These are phyloP conservation scores for Ogataea thermomethanolica DNA, from an alignment of 805 yeast species.

Conservation along the genomic window DNA sequence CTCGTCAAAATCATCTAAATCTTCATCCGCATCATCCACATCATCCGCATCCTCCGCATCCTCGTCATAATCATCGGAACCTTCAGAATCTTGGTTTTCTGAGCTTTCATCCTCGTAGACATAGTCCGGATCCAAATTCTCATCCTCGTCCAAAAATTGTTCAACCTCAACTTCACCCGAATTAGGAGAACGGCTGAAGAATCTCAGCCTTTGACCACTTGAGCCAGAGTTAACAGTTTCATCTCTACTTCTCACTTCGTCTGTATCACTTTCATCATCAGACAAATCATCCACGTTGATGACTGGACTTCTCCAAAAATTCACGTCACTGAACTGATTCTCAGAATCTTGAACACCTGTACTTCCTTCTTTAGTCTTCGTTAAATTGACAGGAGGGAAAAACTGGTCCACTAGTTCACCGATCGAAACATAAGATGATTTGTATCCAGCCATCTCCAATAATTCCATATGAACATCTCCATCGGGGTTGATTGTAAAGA, in stretches of 20 bases:
- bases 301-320: constrained; percentile 88
- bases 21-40: constrained; percentile 18
- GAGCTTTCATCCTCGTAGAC: constrained; percentile 29
- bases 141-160: constrained; percentile 22
- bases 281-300: constrained; percentile 57
- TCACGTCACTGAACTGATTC: constrained; percentile 77
- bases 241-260: constrained; percentile 1
- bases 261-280: constrained; percentile 40
- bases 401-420: constrained; percentile 95
- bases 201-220: constrained; percentile 17
- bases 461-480: constrained; percentile 98
- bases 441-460: constrained; percentile 89
- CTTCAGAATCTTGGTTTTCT: constrained; percentile 5
- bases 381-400: constrained; percentile 73
- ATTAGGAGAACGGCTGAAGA: constrained; percentile 19
- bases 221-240: constrained; percentile 10
- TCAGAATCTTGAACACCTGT: constrained; percentile 35
- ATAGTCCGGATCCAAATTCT: constrained; percentile 33
- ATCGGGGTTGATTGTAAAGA: constrained; percentile 92
- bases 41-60: constrained; percentile 24
- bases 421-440: constrained; percentile 80
- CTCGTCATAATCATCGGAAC: constrained; percentile 24
- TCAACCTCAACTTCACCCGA: too few species aligned
- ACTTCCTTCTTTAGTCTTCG: constrained; percentile 16
- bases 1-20: constrained; percentile 29